Conservation (phyloP, 306 rosid species). For the Luffa acutangula region DNA sequence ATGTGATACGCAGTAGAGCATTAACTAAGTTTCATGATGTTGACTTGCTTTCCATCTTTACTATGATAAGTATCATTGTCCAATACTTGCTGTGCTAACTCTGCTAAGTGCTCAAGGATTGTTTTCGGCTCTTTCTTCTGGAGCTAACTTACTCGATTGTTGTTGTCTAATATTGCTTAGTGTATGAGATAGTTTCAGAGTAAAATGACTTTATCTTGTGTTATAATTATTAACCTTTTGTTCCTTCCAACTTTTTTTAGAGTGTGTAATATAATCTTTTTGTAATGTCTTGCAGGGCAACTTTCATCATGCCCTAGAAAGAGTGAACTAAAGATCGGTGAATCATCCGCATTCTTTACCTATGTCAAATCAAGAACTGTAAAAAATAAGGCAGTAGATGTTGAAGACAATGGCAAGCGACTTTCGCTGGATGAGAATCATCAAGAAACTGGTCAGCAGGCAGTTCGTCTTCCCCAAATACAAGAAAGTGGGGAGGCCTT, state of each 20-base stretch:
- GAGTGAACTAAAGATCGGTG: slow-evolving; percentile 85
- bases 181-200: neutral
- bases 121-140: neutral
- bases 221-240: neutral
- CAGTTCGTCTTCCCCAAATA: slow-evolving; percentile 20
- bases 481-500: slow-evolving; percentile 48
- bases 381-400: slow-evolving; percentile 26
- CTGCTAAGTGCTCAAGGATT: neutral
- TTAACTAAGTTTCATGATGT: neutral
- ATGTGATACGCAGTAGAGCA: neutral
- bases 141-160: neutral
- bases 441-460: slow-evolving; percentile 31
- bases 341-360: slow-evolving; percentile 88
- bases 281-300: slow-evolving; percentile 28
- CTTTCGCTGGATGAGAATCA: slow-evolving; percentile 28
- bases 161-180: neutral
- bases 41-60: neutral
- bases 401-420: slow-evolving; percentile 8
- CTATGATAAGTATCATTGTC: neutral
- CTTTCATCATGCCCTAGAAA: slow-evolving; percentile 59
- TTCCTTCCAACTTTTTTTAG: neutral
- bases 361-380: slow-evolving; percentile 52
- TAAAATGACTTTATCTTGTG: neutral
- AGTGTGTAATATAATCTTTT: neutral
- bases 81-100: neutral